Evolutionary conservation across 164 flowering plant species (phyloP), one percentile per base, ranked within the genome.

Genomic region (Piper betle): DNA sequence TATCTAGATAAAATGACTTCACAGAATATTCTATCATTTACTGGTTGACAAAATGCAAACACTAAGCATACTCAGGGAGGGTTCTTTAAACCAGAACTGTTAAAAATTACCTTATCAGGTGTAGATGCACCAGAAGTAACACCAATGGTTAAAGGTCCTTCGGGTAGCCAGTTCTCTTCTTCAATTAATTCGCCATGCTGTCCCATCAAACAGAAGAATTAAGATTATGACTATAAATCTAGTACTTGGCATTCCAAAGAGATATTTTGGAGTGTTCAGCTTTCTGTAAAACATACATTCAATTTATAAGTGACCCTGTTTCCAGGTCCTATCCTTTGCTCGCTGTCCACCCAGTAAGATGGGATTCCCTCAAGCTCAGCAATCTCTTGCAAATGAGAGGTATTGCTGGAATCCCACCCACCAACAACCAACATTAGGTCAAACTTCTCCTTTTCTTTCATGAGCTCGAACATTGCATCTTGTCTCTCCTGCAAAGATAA

Each of bases 401-500:
- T 88, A 74, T 92, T 92, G 64, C 98, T 92, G 19, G 98, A 92
- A 78, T 88, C 87, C 97, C 97, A 93, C 38, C 98, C 96, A 58
- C 98, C 98, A 68, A 93, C 79, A 3, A 93, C 97, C 55, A 93
- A 63, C 63, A 93, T 81, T 33, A 93, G 90, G 76, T 92, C 97
- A 25, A 93, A 10, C 60, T 84, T 73, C 37, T 84, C 84, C 55
- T 89, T 73, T 33, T 84, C 84, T 53, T 89, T 87, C 59, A 89
- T 92, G 67, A 93, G 73, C 74, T 89, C 82, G 72, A 79, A 93
- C 90, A 87, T 87, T 52, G 98, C 96, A 78, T 89, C 96, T 87
- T 93, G 98, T 52, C 96, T 78, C 76, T 93, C 93, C 98, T 89
- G 77, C 42, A 64, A 70, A 38, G 3, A 46, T 10, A 10, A 10